Evolutionary conservation across 2,329 filamentous ascomycete genomes (phyloP), one percentile per base, ranked within the genome.

Genomic region (Alternaria panax): DNA sequence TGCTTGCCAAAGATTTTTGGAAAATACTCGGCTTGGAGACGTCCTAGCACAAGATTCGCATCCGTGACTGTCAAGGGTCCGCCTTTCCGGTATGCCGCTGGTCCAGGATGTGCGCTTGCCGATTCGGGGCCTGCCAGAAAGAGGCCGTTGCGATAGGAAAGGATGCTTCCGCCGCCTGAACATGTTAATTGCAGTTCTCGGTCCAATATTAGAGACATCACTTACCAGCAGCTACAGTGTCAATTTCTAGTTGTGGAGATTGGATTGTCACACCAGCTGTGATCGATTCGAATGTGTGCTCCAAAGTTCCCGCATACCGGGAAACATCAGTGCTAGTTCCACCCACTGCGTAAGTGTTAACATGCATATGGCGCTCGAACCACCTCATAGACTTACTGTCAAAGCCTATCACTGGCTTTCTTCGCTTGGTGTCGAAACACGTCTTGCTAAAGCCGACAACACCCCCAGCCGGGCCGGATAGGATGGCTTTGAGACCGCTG

Each of bases 141-240:
- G 16, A 71, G 58, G 4, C 70, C 69, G 48, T 73, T 73, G n/a
- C 57, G 56, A 24, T 61, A 69, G 1, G 63, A 63, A 7, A 75
- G 57, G 5, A 83, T 81, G 1, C 79, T 82, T 7, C 83, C 83
- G 36, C 83, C 83, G 4, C 81, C 64, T 63, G 2, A 18, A 7
- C 12, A 30, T 42, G 32, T 62, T 42, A 60, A 40, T 34, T 38
- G 38, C 81, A 27, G n/a, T 11, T 18, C n/a, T n/a, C 34, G 8
- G 11, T 45, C 16, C 1, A 20, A 5, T 2, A 18, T 7, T 9
- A 11, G 8, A 8, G 25, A 11, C 18, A 18, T 24, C n/a, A 28
- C 43, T 20, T 5, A 46, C 43, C 43, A 18, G 82, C 82, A 7
- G 81, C 81, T 1, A 76, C 72, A 11, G 74, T 78, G 6, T 69